Percentiles rank a stretch among this genome's conserved stretches.
These are phyloP conservation scores for Fusarium oligoseptatum DNA, from an alignment of 2,329 filamentous ascomycete genomes.

Conservation along the genomic window DNA sequence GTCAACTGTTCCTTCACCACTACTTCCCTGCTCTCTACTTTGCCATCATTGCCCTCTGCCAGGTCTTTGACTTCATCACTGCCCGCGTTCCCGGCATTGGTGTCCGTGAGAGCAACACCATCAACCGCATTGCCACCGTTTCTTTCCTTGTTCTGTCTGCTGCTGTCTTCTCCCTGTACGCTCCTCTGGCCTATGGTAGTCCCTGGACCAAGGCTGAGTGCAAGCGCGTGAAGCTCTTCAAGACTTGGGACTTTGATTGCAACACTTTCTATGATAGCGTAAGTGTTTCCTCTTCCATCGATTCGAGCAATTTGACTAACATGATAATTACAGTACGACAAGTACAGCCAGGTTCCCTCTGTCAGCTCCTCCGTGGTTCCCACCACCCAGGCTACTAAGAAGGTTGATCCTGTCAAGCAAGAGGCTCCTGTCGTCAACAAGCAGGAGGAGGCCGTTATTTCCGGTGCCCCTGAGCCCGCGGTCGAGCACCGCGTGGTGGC, in stretches of 20 bases:
- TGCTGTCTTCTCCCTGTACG: constrained; percentile 84
- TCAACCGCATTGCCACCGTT: constrained; percentile 81
- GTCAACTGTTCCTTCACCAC: constrained; percentile 97
- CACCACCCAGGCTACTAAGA: constrained; percentile 45
- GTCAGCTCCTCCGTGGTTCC: constrained; percentile 48
- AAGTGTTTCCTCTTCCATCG: constrained; percentile 61
- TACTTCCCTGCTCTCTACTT: constrained; percentile 99
- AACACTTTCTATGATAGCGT: constrained; percentile 90
- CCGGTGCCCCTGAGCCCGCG: constrained; percentile 63
- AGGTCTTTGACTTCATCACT: constrained; percentile 88
- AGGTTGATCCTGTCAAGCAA: constrained; percentile 39
- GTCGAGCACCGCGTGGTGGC: constrained; percentile 63
- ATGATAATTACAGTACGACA: constrained; percentile 59
- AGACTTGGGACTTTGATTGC: constrained; percentile 97
- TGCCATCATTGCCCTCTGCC: constrained; percentile 88
- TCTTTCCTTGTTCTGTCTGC: constrained; percentile 81
- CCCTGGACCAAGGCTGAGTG: constrained; percentile 92
- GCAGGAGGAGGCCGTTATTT: constrained; percentile 55
- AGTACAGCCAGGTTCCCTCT: constrained; percentile 53
- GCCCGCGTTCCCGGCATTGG: constrained; percentile 78
- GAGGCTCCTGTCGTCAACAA: constrained; percentile 43
- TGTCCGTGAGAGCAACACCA: constrained; percentile 73
- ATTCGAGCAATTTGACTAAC: constrained; percentile 29
- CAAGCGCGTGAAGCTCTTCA: constrained; percentile 86
- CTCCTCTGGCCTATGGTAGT: constrained; percentile 93